Percentiles rank a stretch among this genome's conserved stretches.
phyloP scores from a whole-genome alignment of 768 basidiomycete species.

The Termitomyces heimii region DNA sequence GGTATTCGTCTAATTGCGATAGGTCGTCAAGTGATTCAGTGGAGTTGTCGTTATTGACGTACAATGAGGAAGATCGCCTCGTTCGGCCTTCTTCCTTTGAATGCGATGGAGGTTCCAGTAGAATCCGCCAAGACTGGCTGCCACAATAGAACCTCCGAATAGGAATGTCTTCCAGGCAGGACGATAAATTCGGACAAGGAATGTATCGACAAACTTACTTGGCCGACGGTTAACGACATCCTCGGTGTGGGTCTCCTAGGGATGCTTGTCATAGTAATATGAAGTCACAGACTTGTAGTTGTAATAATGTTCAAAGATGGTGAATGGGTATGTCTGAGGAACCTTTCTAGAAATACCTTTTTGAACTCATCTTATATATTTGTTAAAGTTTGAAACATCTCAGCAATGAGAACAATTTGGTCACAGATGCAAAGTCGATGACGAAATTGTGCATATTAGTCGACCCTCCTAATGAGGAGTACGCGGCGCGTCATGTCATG shows the following conservation, averaged over 20 bases:
- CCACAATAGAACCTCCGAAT: slow-evolving; percentile 22
- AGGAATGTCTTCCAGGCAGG: slow-evolving; percentile 17
- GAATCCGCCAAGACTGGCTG: slow-evolving; percentile 21
- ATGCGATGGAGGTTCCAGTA: slow-evolving; percentile 22
- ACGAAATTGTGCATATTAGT: background rate
- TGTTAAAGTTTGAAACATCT: background rate
- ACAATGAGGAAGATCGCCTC: slow-evolving; percentile 26
- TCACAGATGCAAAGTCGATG: background rate
- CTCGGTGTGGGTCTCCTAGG: background rate
- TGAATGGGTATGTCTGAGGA: background rate
- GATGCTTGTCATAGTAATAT: background rate
- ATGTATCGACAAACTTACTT: background rate
- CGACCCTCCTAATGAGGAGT: background rate
- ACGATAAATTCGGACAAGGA: background rate
- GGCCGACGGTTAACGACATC: slow-evolving; percentile 5
- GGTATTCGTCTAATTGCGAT: slow-evolving; percentile 23
- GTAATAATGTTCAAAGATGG: background rate
- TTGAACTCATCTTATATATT: background rate
- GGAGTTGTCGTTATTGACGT: slow-evolving; percentile 1
- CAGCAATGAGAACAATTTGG: background rate
- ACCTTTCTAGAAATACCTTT: background rate
- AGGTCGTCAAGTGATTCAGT: background rate
- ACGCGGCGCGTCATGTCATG: slow-evolving; percentile 8
- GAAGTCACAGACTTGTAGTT: background rate
- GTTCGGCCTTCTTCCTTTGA: slow-evolving; percentile 20